Conservation (phyloP, 148 eudicot species). For the Nepenthes gracilis region DNA sequence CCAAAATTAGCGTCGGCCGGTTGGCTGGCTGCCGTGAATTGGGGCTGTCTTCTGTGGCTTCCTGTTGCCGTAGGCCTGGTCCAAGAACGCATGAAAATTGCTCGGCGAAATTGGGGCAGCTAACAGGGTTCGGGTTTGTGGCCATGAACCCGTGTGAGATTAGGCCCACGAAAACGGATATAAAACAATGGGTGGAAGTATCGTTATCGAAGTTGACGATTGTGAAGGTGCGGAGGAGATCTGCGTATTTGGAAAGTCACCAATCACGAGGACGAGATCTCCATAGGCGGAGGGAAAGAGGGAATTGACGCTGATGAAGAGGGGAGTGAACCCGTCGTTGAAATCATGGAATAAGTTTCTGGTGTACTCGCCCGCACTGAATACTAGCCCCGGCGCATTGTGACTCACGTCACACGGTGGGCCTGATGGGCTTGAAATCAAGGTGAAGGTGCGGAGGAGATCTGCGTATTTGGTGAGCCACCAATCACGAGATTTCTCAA, state of each 20-base stretch:
- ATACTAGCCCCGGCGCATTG: constrained; percentile 20
- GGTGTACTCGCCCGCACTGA: constrained; percentile 32
- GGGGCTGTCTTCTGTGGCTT: neutral
- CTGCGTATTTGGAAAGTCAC: constrained; percentile 31
- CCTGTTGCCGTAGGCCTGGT: constrained; percentile 7
- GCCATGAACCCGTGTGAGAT: constrained; percentile 32
- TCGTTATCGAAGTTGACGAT: constrained; percentile 19
- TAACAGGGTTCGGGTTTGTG: constrained; percentile 16
- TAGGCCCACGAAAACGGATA: constrained; percentile 23
- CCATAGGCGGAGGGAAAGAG: constrained; percentile 9
- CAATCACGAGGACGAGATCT: constrained; percentile 26
- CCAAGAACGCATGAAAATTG: constrained; percentile 25
- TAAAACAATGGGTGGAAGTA: constrained; percentile 22
- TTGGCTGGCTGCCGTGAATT: neutral
- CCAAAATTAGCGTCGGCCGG: constrained; percentile 18
- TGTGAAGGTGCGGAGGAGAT: constrained; percentile 16
- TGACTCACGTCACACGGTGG: constrained; percentile 23
- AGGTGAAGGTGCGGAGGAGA: constrained; percentile 13
- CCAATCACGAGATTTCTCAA: constrained; percentile 15
- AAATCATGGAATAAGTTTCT: constrained; percentile 40
- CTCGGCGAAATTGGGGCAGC: constrained; percentile 9
- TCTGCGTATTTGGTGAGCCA: constrained; percentile 28
- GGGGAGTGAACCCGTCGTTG: constrained; percentile 32
- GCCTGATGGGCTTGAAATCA: constrained; percentile 18
- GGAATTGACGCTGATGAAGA: constrained; percentile 28